phyloP scores from a whole-genome alignment of 2,329 filamentous ascomycete species.

The Penicillium sp. region DNA sequence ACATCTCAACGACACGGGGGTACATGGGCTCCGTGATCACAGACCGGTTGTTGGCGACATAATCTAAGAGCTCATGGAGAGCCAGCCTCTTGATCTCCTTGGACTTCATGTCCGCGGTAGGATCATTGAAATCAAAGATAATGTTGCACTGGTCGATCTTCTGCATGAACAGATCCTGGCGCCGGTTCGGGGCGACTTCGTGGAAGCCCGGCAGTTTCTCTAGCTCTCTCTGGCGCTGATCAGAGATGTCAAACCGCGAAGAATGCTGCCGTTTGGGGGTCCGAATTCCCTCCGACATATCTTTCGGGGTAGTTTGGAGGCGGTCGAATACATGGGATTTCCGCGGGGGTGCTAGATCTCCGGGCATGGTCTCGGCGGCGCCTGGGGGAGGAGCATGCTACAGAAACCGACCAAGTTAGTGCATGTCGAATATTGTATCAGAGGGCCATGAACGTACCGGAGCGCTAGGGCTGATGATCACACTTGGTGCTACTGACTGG shows the following conservation, averaged over 20 bases:
- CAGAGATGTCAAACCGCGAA: conserved; percentile 95
- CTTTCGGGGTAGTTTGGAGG: conserved; percentile 90
- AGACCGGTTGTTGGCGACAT: conserved; percentile 96
- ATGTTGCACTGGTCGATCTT: conserved; percentile 99
- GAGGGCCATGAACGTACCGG: conserved; percentile 62
- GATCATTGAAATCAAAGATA: conserved; percentile 99
- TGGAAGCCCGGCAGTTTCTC: conserved; percentile 98
- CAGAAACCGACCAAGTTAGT: conserved; percentile 9
- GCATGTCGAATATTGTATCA: background rate
- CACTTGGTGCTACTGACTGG: conserved; percentile 72
- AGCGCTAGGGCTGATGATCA: conserved; percentile 91
- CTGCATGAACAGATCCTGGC: conserved; percentile 98
- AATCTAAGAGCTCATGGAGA: conserved; percentile 92
- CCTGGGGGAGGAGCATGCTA: conserved; percentile 92
- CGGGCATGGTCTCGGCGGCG: conserved; percentile 95
- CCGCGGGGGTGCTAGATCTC: conserved; percentile 92
- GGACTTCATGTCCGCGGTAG: conserved; percentile 97
- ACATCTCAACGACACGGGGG: conserved; percentile 97
- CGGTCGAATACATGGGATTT: conserved; percentile 89
- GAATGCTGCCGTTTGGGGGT: conserved; percentile 97
- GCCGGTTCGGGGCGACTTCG: conserved; percentile 89
- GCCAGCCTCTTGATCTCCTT: conserved; percentile 99
- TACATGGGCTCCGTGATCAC: conserved; percentile 99
- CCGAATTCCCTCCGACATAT: conserved; percentile 90
- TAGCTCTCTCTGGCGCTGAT: conserved; percentile 81